A percentile compares a stretch with the other conserved stretches of the same genome.
phyloP scores from a whole-genome alignment of 805 yeast species.

The Yarrowia hollandica region DNA sequence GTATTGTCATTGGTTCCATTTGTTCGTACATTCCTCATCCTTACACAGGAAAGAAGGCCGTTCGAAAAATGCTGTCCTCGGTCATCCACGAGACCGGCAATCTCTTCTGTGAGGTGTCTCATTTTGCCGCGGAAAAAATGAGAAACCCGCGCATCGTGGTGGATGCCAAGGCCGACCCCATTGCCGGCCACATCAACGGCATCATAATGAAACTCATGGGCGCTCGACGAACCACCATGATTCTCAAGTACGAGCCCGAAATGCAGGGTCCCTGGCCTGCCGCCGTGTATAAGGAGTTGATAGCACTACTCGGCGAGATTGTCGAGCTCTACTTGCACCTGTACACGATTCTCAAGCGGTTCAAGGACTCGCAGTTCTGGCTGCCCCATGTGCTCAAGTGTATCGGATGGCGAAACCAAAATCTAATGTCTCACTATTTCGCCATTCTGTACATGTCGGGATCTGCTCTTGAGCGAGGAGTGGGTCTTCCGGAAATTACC shows the following conservation, averaged over 20 bases:
- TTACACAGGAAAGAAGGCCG: conserved; percentile 39
- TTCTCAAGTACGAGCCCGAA: conserved; percentile 42
- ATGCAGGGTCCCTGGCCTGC: conserved; percentile 42
- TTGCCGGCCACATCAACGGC: conserved; percentile 32
- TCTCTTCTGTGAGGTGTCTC: conserved; percentile 38
- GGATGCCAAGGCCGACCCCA: conserved; percentile 34
- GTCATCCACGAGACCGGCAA: conserved; percentile 37
- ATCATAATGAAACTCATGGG: conserved; percentile 32
- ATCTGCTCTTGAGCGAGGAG: conserved; percentile 37
- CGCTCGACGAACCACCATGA: conserved; percentile 2
- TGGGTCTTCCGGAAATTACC: conserved; percentile 41
- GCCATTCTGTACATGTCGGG: conserved; percentile 41
- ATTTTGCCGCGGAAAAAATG: conserved; percentile 39
- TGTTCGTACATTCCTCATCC: conserved; percentile 41
- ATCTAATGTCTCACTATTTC: conserved; percentile 37
- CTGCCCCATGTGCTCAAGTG: conserved; percentile 34
- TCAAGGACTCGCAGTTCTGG: conserved; percentile 34
- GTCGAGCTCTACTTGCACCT: conserved; percentile 36
- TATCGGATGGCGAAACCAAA: conserved; percentile 40
- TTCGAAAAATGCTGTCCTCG: conserved; percentile 38
- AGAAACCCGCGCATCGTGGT: conserved; percentile 35
- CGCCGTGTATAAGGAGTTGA: conserved; percentile 38
- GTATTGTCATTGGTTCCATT: conserved; percentile 39
- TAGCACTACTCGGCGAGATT: conserved; percentile 36
- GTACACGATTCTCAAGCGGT: conserved; percentile 37